Base-by-base conservation (phyloP, 192 early-diverging fungal genomes). In the Umbelopsis sp. region DNA sequence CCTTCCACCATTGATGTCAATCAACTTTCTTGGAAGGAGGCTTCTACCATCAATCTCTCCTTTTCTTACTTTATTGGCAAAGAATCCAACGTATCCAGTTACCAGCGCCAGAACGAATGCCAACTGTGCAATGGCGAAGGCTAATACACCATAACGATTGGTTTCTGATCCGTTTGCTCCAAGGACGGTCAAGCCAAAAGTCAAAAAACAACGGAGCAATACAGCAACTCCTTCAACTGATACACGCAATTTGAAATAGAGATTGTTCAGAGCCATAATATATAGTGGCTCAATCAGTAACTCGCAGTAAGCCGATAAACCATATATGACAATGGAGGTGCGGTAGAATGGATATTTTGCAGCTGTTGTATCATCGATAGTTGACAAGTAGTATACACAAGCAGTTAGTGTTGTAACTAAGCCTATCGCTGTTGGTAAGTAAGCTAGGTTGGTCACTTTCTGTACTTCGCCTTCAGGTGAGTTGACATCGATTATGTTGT, bases 271-370 rank as follows among this genome's bases (percentile, higher is more conserved):
- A 0, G 90, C 85, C 16, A 92, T 71, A 33, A 93, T 88, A 79
- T 90, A 97, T 41, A 98, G 74, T 9, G 97, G 97, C 77, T 99
- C 97, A 15, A 90, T 83, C 1, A 84, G 48, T 1, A 99, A 77
- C 78, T 99, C 97, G 13, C 94, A 65, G 68, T 92, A 83, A 3
- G 94, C 92, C 0, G 94, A 87, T 11, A 89, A 30, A 25, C 91
- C 85, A 71, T 94, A 96, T 18, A 94, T 35, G 4, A 78, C 61
- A 10, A 94, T 80, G 25, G 90, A 83, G 15, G 75, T 46, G 5
- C 78, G 73, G 67, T 89, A 89, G 30, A 82, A 79, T 21, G 90
- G 85, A 49, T 78, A 71, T 1, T 49, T 16, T 52, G 35, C 20
- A 13, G 67, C 74, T 7, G 58, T 53, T 10, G 46, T 12, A 9